Base-by-base conservation (phyloP, 768 basidiomycete species). In the Hysterangium stoloniferum region DNA sequence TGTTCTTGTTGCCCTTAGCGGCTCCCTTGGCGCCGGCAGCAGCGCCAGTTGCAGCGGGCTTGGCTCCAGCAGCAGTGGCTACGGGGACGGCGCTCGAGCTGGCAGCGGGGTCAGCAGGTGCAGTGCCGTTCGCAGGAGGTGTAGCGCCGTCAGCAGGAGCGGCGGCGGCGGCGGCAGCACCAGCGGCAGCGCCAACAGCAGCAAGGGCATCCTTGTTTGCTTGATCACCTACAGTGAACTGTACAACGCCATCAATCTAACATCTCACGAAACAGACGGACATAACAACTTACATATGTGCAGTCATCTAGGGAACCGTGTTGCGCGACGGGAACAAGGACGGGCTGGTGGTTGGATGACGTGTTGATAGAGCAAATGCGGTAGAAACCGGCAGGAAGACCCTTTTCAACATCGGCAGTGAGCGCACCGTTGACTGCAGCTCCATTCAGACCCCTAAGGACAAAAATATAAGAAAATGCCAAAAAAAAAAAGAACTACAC, bases 241-340 rank as follows among this genome's bases (percentile, higher is more conserved):
- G 49, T 13, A 45, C 27, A 52, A 36, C 31, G 41, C 40, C 24
- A 33, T 43, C 42, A 46, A 41, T 55, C 44, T 31, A 44, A 24
- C 48, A 20, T 6, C 28, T 29, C n/a, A n/a, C n/a, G n/a, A n/a
- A n/a, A n/a, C n/a, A 37, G 55, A 31, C 31, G 22, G 19, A 54
- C 47, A 38, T 36, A 12, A 47, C 56, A 7, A 13, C 75, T 56
- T 54, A 81, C 76, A 64, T 83, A 83, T 62, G 77, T 60, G 44
- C 66, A 68, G 59, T 86, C 82, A 60, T 84, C 79, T 25, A 80
- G 59, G 19, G 66, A 63, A 53, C 81, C 80, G 55, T 79, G 83
- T 56, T 79, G 80, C 15, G 76, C 80, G 41, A 84, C 62, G 15
- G 80, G 70, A 37, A 75, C 78, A 50, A 81, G 64, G 43, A 66